Evolutionary conservation across 768 basidiomycete species (phyloP), one percentile per base, ranked within the genome.

Genomic region (Leucocoprinus birnbaumii): DNA sequence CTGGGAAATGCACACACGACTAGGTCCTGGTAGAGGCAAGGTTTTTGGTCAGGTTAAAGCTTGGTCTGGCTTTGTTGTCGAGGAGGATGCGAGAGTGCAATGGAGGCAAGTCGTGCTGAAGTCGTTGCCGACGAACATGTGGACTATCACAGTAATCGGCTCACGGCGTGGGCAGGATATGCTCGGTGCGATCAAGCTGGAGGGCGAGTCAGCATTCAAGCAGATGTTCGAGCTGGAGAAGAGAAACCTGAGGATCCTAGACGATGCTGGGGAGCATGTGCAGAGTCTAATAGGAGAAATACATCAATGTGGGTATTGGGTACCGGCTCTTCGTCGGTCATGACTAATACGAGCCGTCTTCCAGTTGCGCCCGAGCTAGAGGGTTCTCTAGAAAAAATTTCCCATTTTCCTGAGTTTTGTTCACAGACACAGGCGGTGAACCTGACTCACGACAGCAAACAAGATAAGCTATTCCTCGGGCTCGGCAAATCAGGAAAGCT

Each of bases 401-500:
- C 76, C 13, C 60, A 68, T 1, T 82, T 92, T 59, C 78, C 81
- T 0, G 83, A 84, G 58, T 82, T 85, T 63, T 92, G 87, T 62
- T 66, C 80, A 26, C 73, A 74, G 46, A 67, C 75, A 0, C 69
- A 75, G 37, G 68, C 71, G 38, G 56, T 73, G 22, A 49, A 41
- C 2, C 51, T 66, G 4, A 19, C 66, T 2, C 54, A 69, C 5
- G 48, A 62, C 6, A 26, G 48, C 8, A 21, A 31, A 31, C 59
- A 56, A 51, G 35, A 40, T 57, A 13, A 53, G 24, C 50, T 86
- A 0, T 80, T 84, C 59, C 64, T 94, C 53, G 93, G 90, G 0
- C 79, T 90, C 1, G 76, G 86, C 1, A 69, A 75, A 18, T 76
- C 79, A 1, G 86, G 87, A 0, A 91, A 87, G 63, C 71, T 96